These are phyloP conservation scores for Cystobasidiaceae sp. DNA, from an alignment of 1,284 basidiomycete genomes.

Conservation along the genomic window DNA sequence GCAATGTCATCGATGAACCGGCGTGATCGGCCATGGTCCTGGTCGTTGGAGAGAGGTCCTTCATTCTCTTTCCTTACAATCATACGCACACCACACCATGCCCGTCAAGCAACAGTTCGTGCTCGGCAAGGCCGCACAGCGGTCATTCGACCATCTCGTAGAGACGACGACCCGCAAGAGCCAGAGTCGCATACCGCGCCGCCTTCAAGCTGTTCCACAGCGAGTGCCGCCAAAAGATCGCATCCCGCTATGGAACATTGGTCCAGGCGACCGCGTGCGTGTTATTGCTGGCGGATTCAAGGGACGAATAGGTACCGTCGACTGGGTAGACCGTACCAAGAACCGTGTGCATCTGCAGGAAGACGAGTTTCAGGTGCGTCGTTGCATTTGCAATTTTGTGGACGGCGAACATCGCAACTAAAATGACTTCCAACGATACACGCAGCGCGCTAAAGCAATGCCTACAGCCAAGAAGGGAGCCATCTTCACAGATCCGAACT, in stretches of 20 bases:
- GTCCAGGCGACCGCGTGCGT: slow-evolving; percentile 46
- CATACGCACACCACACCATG: not conserved
- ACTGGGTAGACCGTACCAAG: slow-evolving; percentile 46
- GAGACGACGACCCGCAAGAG: slow-evolving; percentile 45
- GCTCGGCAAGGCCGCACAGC: slow-evolving; percentile 37
- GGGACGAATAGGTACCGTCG: slow-evolving; percentile 41
- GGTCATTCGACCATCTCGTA: slow-evolving; percentile 45
- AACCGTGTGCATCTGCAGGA: slow-evolving; percentile 48
- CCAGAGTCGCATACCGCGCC: slow-evolving; percentile 43
- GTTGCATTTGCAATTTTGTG: not conserved
- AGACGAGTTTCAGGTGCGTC: slow-evolving; percentile 35
- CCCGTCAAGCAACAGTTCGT: slow-evolving; percentile 3
- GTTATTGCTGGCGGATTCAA: slow-evolving; percentile 45
- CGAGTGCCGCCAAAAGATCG: slow-evolving; percentile 48
- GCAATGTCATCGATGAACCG: no score
- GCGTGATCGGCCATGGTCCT: not conserved
- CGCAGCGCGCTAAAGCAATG: slow-evolving; percentile 11
- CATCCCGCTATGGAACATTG: slow-evolving; percentile 49
- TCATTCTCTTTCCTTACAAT: not conserved
- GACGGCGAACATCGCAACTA: not conserved
- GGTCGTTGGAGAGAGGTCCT: no score
- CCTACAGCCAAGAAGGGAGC: slow-evolving; percentile 11
- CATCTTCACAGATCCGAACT: slow-evolving; percentile 22
- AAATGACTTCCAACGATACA: not conserved
- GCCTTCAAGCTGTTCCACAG: slow-evolving; percentile 42